Conservation (phyloP, 306 rosid species). For the Canavalia gladiata region DNA sequence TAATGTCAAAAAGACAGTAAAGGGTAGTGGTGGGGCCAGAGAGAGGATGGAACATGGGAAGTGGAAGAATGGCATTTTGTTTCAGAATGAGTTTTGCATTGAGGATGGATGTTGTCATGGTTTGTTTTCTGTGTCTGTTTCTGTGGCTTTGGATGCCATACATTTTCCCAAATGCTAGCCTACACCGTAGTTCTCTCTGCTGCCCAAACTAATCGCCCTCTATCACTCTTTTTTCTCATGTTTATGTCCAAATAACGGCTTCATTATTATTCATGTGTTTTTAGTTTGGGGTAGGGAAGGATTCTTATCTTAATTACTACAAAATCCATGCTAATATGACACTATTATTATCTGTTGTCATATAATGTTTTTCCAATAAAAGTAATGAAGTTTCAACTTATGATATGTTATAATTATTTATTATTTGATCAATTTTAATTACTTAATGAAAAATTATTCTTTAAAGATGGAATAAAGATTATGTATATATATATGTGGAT, state of each 20-base stretch:
- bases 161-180: conserved; percentile 65
- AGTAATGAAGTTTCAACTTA: no score
- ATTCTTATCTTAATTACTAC: background rate
- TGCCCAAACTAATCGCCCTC: background rate
- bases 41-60: conserved; percentile 36
- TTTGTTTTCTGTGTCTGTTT: conserved; percentile 51
- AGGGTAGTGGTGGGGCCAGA: conserved; percentile 60
- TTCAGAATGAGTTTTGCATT: conserved; percentile 50
- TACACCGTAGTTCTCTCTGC: conserved; percentile 57
- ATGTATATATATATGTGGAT: background rate
- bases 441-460: background rate
- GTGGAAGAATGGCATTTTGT: conserved; percentile 55
- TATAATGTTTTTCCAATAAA: no score
- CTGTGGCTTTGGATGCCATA: conserved; percentile 56
- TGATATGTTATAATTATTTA: no score
- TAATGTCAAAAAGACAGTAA: conserved; percentile 47
- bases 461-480: background rate
- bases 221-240: background rate
- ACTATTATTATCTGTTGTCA: background rate
- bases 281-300: background rate
- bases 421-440: no score
- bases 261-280: background rate
- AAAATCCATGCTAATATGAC: background rate
- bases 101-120: conserved; percentile 49
- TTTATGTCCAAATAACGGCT: background rate